These are phyloP conservation scores for Phoma sp. DNA, from an alignment of 2,329 filamentous ascomycete species.

Conservation along the genomic window DNA sequence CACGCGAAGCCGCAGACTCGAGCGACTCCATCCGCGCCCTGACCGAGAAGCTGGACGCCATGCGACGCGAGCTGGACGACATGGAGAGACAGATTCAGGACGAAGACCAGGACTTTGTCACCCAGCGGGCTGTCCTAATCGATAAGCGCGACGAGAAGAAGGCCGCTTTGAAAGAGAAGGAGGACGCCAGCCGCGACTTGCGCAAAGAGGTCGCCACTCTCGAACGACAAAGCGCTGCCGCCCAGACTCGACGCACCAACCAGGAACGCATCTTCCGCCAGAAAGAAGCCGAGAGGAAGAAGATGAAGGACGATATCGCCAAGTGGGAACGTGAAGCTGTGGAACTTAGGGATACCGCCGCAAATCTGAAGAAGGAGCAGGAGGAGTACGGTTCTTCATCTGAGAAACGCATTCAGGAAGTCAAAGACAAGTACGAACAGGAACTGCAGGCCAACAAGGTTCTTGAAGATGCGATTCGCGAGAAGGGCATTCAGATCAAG, in stretches of 20 bases:
- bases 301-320: slow-evolving; percentile 71
- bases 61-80: slow-evolving; percentile 84
- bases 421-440: slow-evolving; percentile 50
- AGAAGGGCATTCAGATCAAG: slow-evolving; percentile 74
- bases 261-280: slow-evolving; percentile 75
- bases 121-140: slow-evolving; percentile 60
- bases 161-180: slow-evolving; percentile 82
- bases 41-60: slow-evolving; percentile 78
- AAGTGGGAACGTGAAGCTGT: slow-evolving; percentile 71
- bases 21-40: slow-evolving; percentile 69
- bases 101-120: slow-evolving; percentile 59
- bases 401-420: slow-evolving; percentile 49
- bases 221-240: slow-evolving; percentile 79
- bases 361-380: slow-evolving; percentile 53
- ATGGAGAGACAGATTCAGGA: slow-evolving; percentile 71
- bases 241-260: slow-evolving; percentile 78
- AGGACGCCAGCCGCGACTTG: slow-evolving; percentile 84
- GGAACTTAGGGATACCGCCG: slow-evolving; percentile 60
- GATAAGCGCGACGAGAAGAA: slow-evolving; percentile 81
- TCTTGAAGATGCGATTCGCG: slow-evolving; percentile 75
- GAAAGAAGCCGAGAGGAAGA: slow-evolving; percentile 71
- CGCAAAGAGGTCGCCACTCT: slow-evolving; percentile 80
- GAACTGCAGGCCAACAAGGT: slow-evolving; percentile 59
- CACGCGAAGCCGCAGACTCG: slow-evolving; percentile 44
- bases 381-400: slow-evolving; percentile 41